Conservation (phyloP, 2,329 filamentous ascomycete genomes). For the Atkinsonella hypoxylon region DNA sequence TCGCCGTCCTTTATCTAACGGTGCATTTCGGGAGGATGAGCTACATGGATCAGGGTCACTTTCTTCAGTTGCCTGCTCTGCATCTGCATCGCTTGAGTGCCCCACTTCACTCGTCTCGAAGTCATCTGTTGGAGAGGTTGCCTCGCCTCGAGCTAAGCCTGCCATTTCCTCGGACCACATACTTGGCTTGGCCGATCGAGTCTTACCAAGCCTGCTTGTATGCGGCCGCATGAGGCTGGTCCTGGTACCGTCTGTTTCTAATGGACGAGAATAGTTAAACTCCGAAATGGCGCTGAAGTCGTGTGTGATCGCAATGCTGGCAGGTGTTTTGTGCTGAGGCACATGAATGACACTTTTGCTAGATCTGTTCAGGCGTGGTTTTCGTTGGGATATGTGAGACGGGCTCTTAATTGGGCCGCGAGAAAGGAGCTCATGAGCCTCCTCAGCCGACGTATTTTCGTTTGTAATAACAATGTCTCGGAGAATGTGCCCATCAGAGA, state of each 20-base stretch:
- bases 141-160: slow-evolving; percentile 5
- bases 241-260: neutral
- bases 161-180: slow-evolving; percentile 7
- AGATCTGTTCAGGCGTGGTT: slow-evolving; percentile 29
- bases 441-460: slow-evolving; percentile 32
- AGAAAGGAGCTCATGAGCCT: slow-evolving; percentile 28
- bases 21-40: neutral
- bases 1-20: neutral
- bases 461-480: slow-evolving; percentile 30
- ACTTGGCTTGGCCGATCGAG: neutral
- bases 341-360: slow-evolving; percentile 28
- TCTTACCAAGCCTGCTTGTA: neutral
- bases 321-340: slow-evolving; percentile 10
- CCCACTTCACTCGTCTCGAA: slow-evolving; percentile 21
- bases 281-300: slow-evolving; percentile 7
- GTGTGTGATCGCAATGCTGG: slow-evolving; percentile 8
- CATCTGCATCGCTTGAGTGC: slow-evolving; percentile 20
- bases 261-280: slow-evolving; percentile 23
- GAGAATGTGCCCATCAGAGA: slow-evolving; percentile 23
- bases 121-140: slow-evolving; percentile 17
- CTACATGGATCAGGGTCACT: slow-evolving; percentile 22
- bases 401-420: slow-evolving; percentile 15
- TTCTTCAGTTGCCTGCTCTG: slow-evolving; percentile 20
- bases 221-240: neutral
- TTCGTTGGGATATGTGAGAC: slow-evolving; percentile 20